A percentile compares a stretch with the other conserved stretches of the same genome.
Evolutionary conservation across 2,329 filamentous ascomycete species (phyloP).

Genomic region (Ophiostoma sp.): DNA sequence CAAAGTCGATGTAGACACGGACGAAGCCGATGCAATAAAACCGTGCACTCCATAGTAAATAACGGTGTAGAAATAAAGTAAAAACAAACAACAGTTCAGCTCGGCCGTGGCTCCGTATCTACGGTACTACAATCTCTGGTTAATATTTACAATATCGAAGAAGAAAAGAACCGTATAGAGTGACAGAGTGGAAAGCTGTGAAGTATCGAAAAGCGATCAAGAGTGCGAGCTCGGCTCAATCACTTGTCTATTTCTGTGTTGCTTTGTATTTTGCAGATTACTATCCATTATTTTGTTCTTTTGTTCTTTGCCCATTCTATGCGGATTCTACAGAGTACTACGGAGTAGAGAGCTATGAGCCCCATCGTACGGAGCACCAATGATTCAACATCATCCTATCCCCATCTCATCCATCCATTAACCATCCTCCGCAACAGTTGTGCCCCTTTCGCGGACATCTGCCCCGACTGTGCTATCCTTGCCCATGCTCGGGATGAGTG

Average conservation of each 20-base stretch:
- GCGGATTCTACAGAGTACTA: too few relatives aligned
- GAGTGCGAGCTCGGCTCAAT: not conserved
- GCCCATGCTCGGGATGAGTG: not conserved
- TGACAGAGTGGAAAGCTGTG: not conserved
- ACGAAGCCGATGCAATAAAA: not conserved
- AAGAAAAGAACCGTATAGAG: not conserved
- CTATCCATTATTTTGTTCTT: conserved; percentile 8
- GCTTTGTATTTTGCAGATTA: not conserved
- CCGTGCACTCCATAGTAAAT: not conserved
- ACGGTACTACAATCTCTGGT: conserved; percentile 1
- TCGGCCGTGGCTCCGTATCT: not conserved
- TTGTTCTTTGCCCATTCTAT: not conserved
- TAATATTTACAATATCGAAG: not conserved
- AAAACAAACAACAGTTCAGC: not conserved
- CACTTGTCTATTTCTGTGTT: not conserved
- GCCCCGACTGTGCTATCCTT: not conserved
- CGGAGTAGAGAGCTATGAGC: too few relatives aligned
- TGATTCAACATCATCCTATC: not conserved
- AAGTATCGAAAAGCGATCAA: not conserved
- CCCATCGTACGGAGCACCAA: not conserved
- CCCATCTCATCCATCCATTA: not conserved
- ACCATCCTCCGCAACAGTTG: not conserved
- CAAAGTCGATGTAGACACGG: not conserved
- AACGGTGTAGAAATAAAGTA: not conserved
- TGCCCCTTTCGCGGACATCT: conserved; percentile 2